Evolutionary conservation across 768 basidiomycete species (phyloP).

Genomic region (Kwoniella botswanensis): DNA sequence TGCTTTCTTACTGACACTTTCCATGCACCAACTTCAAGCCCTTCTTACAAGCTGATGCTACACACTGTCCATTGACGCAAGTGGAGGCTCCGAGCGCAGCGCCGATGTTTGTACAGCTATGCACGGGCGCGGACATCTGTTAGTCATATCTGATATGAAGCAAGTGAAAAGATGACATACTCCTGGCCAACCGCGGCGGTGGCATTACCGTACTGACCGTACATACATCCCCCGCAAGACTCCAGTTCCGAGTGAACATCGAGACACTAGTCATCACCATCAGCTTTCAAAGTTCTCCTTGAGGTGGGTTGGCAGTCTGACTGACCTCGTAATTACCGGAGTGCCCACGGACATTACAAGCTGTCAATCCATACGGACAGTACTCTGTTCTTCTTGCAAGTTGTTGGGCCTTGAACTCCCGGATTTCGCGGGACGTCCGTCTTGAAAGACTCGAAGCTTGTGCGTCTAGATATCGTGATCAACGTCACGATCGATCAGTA

Average conservation of each 20-base stretch:
- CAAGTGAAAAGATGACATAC: not conserved
- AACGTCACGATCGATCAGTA: no score
- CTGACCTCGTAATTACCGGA: slow-evolving; percentile 16
- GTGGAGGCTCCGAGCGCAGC: slow-evolving; percentile 12
- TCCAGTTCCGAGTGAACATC: slow-evolving; percentile 8
- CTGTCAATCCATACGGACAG: slow-evolving; percentile 16
- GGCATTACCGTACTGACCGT: slow-evolving; percentile 5
- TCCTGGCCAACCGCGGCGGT: not conserved
- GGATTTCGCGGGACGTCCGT: not conserved
- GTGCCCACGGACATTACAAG: not conserved
- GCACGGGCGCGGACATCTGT: not conserved
- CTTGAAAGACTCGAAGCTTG: slow-evolving; percentile 6
- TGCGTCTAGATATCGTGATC: not conserved
- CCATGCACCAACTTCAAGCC: slow-evolving; percentile 14
- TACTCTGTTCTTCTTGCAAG: not conserved
- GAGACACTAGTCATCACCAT: not conserved
- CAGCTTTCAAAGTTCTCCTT: no score
- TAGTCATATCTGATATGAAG: not conserved
- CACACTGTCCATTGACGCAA: slow-evolving; percentile 20
- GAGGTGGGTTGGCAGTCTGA: not conserved
- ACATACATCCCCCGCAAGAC: slow-evolving; percentile 20
- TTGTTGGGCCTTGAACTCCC: not conserved
- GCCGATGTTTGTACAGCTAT: slow-evolving; percentile 18
- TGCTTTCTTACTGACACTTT: not conserved
- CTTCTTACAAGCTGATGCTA: slow-evolving; percentile 15